Evolutionary conservation across 2,329 filamentous ascomycete genomes (phyloP).

Genomic region (Botrytis fragariae): DNA sequence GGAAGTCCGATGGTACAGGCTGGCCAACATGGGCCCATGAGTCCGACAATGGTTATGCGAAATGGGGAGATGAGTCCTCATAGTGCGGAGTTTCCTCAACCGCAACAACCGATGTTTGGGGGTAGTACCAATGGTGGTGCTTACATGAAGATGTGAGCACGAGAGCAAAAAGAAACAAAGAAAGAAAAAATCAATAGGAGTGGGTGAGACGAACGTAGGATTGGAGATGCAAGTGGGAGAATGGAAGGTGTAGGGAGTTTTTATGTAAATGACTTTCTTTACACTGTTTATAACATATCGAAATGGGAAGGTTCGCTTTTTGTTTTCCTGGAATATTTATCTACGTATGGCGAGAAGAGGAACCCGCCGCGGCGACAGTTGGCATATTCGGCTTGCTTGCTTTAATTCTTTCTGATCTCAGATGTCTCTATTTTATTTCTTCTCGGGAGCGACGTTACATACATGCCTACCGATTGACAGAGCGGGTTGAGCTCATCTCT

Average conservation of each 20-base stretch:
- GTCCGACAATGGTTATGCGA: neutral
- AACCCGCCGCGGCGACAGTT: neutral
- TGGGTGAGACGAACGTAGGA: neutral
- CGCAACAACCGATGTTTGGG: slow-evolving; percentile 4
- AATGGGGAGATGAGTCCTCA: neutral
- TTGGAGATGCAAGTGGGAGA: neutral
- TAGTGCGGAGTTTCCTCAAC: slow-evolving; percentile 6
- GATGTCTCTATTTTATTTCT: neutral
- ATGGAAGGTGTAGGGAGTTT: neutral
- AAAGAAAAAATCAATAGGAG: neutral
- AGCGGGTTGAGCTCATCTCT: neutral
- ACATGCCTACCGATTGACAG: neutral
- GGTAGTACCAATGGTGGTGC: neutral
- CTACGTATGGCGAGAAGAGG: neutral
- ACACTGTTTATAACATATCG: neutral
- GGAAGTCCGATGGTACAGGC: slow-evolving; percentile 3
- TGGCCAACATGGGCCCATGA: neutral
- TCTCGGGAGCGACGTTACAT: neutral
- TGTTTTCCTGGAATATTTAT: neutral
- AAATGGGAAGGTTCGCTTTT: neutral
- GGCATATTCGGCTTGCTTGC: neutral
- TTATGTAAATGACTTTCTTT: slow-evolving; percentile 11
- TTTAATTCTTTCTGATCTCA: neutral
- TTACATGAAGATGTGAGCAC: neutral
- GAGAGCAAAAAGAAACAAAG: neutral